These are phyloP conservation scores for Aspergillus proliferans DNA, from an alignment of 2,329 filamentous ascomycete species.

Conservation along the genomic window DNA sequence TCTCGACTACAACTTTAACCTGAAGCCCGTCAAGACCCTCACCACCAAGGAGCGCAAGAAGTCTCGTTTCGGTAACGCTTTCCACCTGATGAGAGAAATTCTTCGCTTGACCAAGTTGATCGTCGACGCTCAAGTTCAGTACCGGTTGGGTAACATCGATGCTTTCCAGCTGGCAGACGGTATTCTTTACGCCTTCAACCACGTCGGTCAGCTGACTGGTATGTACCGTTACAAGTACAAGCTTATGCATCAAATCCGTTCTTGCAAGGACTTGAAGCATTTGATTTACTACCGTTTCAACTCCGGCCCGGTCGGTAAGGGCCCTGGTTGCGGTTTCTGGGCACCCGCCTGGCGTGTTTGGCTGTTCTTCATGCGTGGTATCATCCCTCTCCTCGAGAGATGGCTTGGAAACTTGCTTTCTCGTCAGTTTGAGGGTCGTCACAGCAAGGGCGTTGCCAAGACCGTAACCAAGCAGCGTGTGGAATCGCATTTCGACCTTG, in stretches of 20 bases:
- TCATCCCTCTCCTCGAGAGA: conserved; percentile 90
- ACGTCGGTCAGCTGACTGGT: conserved; percentile 93
- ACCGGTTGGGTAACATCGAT: conserved; percentile 94
- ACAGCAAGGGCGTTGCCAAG: conserved; percentile 98
- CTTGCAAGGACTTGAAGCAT: conserved; percentile 98
- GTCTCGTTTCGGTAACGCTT: conserved; percentile 97
- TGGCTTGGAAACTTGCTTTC: conserved; percentile 97
- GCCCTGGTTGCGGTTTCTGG: conserved; percentile 98
- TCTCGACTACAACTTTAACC: conserved; percentile 98
- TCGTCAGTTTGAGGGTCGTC: conserved; percentile 94
- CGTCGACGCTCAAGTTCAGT: conserved; percentile 97
- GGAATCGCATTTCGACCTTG: conserved; percentile 95
- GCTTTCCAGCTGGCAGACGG: conserved; percentile 97
- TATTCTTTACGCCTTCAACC: conserved; percentile 99
- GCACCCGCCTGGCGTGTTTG: conserved; percentile 97
- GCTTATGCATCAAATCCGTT: conserved; percentile 98
- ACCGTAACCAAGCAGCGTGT: conserved; percentile 99
- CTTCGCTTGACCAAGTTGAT: conserved; percentile 93
- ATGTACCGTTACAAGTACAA: conserved; percentile 99
- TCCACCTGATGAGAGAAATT: conserved; percentile 98
- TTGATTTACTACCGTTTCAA: conserved; percentile 99
- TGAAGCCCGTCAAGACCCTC: conserved; percentile 97
- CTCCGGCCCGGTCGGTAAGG: conserved; percentile 91
- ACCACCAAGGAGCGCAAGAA: conserved; percentile 99
- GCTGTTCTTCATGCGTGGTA: conserved; percentile 98